These are phyloP conservation scores for Chytriomyces sp. DNA, from an alignment of 192 early-diverging fungal species.

Conservation along the genomic window DNA sequence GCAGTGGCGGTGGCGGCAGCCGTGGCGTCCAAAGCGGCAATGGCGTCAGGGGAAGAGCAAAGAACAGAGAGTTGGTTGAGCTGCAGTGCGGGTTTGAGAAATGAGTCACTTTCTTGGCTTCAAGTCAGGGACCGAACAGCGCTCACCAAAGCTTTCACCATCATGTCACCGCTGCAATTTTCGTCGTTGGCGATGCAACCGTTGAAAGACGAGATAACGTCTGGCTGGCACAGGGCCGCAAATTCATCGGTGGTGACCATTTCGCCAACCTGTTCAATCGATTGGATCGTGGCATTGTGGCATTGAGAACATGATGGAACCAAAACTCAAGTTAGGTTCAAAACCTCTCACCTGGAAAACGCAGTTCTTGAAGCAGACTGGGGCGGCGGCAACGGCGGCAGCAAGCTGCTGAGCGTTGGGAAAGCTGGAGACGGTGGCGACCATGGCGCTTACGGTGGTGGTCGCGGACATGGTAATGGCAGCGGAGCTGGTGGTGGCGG, in stretches of 20 bases:
- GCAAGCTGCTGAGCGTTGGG: background rate
- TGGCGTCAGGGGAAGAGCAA: background rate
- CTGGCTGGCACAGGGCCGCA: too few species aligned
- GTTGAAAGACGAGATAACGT: too few species aligned
- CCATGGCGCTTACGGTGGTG: background rate
- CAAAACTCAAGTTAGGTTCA: background rate
- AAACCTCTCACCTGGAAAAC: background rate
- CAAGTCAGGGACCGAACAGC: background rate
- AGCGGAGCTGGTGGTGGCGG: background rate
- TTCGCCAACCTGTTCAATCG: background rate
- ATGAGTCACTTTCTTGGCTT: background rate
- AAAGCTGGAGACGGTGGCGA: background rate
- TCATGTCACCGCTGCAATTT: too few species aligned
- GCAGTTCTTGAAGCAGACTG: background rate
- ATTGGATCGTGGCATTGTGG: background rate
- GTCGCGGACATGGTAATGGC: background rate
- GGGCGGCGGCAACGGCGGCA: background rate
- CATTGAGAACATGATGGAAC: background rate
- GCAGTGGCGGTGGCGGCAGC: background rate
- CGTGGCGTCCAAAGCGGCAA: background rate
- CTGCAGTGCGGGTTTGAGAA: background rate
- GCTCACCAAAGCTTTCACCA: background rate
- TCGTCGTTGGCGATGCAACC: too few species aligned
- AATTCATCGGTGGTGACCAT: too few species aligned
- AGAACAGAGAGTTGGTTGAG: background rate